Evolutionary conservation across 2,329 filamentous ascomycete genomes (phyloP), one percentile per base, ranked within the genome.

Genomic region (Sodiomyces alkalinus): DNA sequence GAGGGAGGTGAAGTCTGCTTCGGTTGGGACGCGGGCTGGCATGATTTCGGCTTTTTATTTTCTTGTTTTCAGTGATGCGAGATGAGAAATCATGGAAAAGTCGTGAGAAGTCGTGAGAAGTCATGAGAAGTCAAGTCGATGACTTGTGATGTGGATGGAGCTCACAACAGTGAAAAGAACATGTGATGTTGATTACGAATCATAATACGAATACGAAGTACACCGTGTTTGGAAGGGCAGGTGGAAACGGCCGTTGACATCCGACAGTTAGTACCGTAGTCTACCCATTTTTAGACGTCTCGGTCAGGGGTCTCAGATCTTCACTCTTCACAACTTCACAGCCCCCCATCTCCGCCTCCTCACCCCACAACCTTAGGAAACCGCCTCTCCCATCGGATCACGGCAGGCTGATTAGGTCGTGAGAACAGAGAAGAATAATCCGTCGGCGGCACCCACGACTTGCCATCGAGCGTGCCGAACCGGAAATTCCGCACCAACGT

Each of bases 21-120:
- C 45, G 14, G 58, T 60, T 6, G 66, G 67, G 36, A 70, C 58
- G 22, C 62, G 56, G 4, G 61, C 57, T 17, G 61, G 51, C 53
- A 56, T 65, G 18, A n/a, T 17, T 15, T 15, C 6, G 12, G 22
- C 9, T 13, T 29, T 34, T 27, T 14, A 26, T 24, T n/a, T n/a
- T n/a, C n/a, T n/a, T n/a, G n/a, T n/a, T n/a, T n/a, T n/a, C n/a
- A 22, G 15, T 15, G 12, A 18, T 4, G 19, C 19, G n/a, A 26
- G 19, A 17, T 9, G 26, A 22, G 17, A 7, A 11, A n/a, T 23
- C 19, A 21, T 20, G 19, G 19, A 11, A 7, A 20, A 7, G 7
- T 20, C 19, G 7, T 20, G 7, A 20, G 11, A 11, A 20, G 11
- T 20, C 19, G 11, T 11, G 11, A 20, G 19, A 20, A 20, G 19